A percentile compares a stretch with the other conserved stretches of the same genome.
Conservation (phyloP, 2,329 filamentous ascomycete species). For the Cryphonectria naterciae region DNA sequence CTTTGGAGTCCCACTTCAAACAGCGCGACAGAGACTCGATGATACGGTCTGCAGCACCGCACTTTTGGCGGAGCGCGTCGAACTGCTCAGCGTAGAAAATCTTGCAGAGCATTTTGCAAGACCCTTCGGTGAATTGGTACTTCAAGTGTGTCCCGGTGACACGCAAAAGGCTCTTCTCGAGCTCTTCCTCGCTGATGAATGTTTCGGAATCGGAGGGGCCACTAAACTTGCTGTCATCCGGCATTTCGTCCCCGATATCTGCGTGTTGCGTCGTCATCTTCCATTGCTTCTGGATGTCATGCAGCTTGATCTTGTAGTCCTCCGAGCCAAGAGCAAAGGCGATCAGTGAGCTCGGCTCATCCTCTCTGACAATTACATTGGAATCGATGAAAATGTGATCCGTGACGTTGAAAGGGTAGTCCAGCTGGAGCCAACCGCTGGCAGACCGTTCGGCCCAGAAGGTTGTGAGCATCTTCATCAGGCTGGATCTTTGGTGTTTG, state of each 20-base stretch:
- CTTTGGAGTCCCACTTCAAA: constrained; percentile 97
- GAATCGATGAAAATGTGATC: constrained; percentile 98
- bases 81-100: constrained; percentile 99
- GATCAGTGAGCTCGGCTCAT: constrained; percentile 95
- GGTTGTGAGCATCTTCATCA: constrained; percentile 94
- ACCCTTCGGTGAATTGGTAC: constrained; percentile 91
- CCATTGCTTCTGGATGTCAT: constrained; percentile 62
- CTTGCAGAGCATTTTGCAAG: constrained; percentile 96
- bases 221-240: constrained; percentile 37
- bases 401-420: constrained; percentile 84
- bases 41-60: constrained; percentile 89
- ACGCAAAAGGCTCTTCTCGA: constrained; percentile 84
- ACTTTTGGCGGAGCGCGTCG: constrained; percentile 89
- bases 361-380: constrained; percentile 94
- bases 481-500: constrained; percentile 88
- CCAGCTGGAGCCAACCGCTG: constrained; percentile 88
- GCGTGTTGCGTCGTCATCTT: constrained; percentile 46
- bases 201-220: constrained; percentile 44
- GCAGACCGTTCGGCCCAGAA: constrained; percentile 99
- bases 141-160: constrained; percentile 91
- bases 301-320: constrained; percentile 83
- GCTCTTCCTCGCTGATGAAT: constrained; percentile 65
- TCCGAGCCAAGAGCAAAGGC: constrained; percentile 87
- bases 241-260: constrained; percentile 38
- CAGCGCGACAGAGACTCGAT: constrained; percentile 94